Percentiles rank a stretch among this genome's conserved stretches.
Evolutionary conservation across 108 stramenopile species (phyloP).

Genomic region (Skeletonema marinoi): DNA sequence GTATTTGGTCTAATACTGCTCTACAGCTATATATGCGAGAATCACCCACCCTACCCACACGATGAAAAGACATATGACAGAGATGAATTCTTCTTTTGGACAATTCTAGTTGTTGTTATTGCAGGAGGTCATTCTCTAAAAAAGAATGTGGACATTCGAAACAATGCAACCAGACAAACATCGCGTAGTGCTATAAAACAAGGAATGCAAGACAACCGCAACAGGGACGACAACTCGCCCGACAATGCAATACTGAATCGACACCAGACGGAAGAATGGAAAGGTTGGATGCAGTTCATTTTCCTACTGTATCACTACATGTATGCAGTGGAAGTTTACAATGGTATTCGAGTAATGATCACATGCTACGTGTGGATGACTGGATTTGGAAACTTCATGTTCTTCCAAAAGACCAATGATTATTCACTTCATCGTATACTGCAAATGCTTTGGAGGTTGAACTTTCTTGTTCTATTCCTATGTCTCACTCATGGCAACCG

Average conservation of each 20-base stretch:
- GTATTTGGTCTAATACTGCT: conserved; percentile 78
- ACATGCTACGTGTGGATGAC: conserved; percentile 99
- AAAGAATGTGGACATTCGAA: conserved; percentile 31
- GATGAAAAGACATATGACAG: conserved; percentile 81
- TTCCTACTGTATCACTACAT: conserved; percentile 98
- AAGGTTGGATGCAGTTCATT: conserved; percentile 98
- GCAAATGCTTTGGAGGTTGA: conserved; percentile 98
- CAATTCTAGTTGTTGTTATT: conserved; percentile 63
- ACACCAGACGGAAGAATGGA: conserved; percentile 99
- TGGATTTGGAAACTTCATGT: conserved; percentile 97
- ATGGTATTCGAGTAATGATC: conserved; percentile 95
- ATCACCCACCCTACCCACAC: conserved; percentile 84
- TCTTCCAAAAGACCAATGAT: conserved; percentile 93
- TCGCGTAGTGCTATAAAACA: not conserved
- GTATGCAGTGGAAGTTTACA: conserved; percentile 95
- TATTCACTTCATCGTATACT: conserved; percentile 89
- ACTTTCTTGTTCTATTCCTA: conserved; percentile 94
- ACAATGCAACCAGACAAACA: not conserved
- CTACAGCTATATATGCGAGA: conserved; percentile 84
- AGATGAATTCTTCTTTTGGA: conserved; percentile 82
- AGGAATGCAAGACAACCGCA: not conserved
- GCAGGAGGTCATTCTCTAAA: conserved; percentile 53
- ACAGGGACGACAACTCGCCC: conserved; percentile 34
- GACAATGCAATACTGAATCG: conserved; percentile 89
- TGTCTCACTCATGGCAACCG: conserved; percentile 91